Base-by-base conservation (phyloP, 129 eudicot genomes). In the Lactuca saligna region DNA sequence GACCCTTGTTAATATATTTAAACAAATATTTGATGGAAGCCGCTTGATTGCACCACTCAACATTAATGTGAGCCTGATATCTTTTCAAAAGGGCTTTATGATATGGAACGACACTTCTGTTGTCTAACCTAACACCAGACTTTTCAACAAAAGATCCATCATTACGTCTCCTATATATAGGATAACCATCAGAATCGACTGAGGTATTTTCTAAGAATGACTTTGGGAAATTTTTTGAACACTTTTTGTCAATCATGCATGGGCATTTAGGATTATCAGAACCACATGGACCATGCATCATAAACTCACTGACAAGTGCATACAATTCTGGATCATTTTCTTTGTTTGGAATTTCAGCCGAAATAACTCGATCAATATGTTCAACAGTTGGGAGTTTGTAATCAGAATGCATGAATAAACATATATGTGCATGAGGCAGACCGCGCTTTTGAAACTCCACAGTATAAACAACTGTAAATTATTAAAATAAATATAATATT, bases 221-320 rank as follows among this genome's bases (percentile, higher is more conserved):
- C 20, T n/a, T 55, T 55, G 7, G 60, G 60, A 29, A 55, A 55
- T 6, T 55, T 10, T 29, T 55, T 55, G 60, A 55, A 15, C 60
- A 55, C 60, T 55, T 55, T 2, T 55, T 55, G 17, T 55, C 29
- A 8, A 7, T 15, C 61, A 55, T 55, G 61, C 61, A 55, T 8
- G 61, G 61, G 13, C 29, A 14, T 13, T 55, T 17, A 55, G 29
- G 17, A 55, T 55, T 55, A 7, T 7, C 17, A 55, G 17, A 2
- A 10, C 61, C 61, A 55, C 61, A 55, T 8, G 61, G 61, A 55
- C 61, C 17, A 55, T 55, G 61, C 5, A 55, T 17, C 61, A 55
- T 55, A 15, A 6, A 55, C 9, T 55, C 29, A 3, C 29, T 55
- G 3, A 55, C 61, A n/a, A 8, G 29, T 6, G 17, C 29, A n/a